phyloP scores from a whole-genome alignment of 257 asterid genomes.

The Craterostigma plantagineum region DNA sequence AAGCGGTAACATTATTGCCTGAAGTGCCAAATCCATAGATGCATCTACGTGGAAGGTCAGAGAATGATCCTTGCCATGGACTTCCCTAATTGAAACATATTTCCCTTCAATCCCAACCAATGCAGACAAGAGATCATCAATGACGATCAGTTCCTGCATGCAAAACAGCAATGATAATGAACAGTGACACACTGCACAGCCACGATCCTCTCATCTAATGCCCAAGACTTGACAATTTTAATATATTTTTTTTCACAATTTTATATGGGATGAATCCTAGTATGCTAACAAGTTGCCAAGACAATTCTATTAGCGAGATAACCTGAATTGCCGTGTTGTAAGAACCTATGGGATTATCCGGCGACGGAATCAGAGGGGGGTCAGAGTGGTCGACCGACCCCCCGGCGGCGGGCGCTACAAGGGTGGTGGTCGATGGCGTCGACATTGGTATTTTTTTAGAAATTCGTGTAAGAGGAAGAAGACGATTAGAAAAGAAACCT shows the following conservation, averaged over 20 bases:
- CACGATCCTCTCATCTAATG: background rate
- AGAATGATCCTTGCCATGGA: constrained; percentile 39
- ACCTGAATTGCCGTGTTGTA: constrained; percentile 82
- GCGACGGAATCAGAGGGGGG: too few species aligned
- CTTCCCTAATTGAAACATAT: constrained; percentile 49
- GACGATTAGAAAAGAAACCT: too few species aligned
- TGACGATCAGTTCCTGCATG: constrained; percentile 74
- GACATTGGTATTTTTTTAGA: too few species aligned
- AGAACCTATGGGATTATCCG: constrained; percentile 63
- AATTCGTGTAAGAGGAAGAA: too few species aligned
- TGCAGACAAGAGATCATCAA: constrained; percentile 69
- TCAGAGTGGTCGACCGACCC: too few species aligned
- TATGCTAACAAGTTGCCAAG: background rate
- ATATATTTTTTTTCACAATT: background rate
- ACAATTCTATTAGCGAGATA: background rate
- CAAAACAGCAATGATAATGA: constrained; percentile 1
- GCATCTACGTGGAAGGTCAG: constrained; percentile 58
- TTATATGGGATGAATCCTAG: background rate
- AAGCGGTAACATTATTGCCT: constrained; percentile 24
- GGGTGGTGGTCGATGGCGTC: too few species aligned
- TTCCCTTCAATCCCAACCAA: constrained; percentile 89
- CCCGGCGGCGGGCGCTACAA: too few species aligned
- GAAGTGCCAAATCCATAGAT: constrained; percentile 93
- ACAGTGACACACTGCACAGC: background rate
- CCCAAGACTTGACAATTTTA: background rate